Evolutionary conservation across 805 yeast genomes (phyloP), one percentile per base, ranked within the genome.

Genomic region (Sugiyamaella mastotermitis): DNA sequence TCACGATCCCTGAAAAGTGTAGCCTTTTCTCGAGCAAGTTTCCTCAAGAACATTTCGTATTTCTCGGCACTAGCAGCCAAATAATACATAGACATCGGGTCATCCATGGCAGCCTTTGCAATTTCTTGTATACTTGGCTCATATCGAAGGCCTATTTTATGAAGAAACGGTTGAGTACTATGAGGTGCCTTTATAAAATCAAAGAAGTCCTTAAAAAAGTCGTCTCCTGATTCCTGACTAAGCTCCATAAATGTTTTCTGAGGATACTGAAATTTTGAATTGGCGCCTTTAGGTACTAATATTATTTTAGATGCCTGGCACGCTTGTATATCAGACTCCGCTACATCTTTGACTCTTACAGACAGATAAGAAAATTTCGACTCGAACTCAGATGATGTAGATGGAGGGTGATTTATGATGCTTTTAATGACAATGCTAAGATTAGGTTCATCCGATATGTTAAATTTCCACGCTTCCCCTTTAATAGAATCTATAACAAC

Each of bases 91-190:
- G 47, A 42, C 5, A 37, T 22, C 2, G 65, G 60, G 14, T 50
- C 46, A 1, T 48, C 39, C 2, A 52, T 52, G 2, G 52, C 45
- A 11, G 48, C 39, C 14, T 37, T 35, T 2, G 58, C 62, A 4
- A 61, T 44, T 35, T 64, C 65, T 1, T 39, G 22, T 3, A 53
- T 35, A n/a, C 47, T 48, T 1, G 68, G 69, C 25, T 49, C 44
- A 15, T 53, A 52, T 3, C 61, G 41, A 3, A 62, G 58, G 1
- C 68, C 67, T 11, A 62, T 41, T 4, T 36, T 38, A 10, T 37
- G 37, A 20, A 64, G 43, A 39, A 64, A 64, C 1, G 63, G 59
- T 11, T 35, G 37, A 3, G 63, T 52, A 5, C 47, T 41, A 3
- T 40, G 31, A 3, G 49, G 43, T 30, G 48, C 42, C 9, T 26